Evolutionary conservation across 2,329 filamentous ascomycete species (phyloP), one percentile per base, ranked within the genome.

Genomic region (Hymenoscyphus repandus): DNA sequence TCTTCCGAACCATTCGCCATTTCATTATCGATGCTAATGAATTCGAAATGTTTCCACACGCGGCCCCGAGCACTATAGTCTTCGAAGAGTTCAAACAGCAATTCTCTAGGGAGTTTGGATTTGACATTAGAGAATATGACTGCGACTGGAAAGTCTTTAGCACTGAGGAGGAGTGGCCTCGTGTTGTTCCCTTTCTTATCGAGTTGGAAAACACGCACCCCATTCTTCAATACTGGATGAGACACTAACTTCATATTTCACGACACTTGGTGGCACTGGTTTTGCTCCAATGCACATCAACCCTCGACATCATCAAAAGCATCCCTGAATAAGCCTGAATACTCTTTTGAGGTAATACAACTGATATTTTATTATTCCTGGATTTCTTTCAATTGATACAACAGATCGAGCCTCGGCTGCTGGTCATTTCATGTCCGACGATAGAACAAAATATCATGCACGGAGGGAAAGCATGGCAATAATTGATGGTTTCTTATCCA

Each of bases 21-120:
- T 45, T 54, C 17, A 55, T 64, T 34, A 32, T 51, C 3, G 45
- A 61, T 17, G 15, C 44, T 2, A 41, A 47, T 6, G 30, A 45
- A 15, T 60, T 60, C 39, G 40, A 48, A 3, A 42, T 34, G 36
- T 52, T 50, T 18, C 47, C 50, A 11, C 52, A 53, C 3, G 47
- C 33, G 12, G 52, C 52, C n/a, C 36, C 47, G 13, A 42, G 45
- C 12, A 15, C 27, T 6, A 36, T 50, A 6, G 52, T 64, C 18
- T 31, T 55, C 2, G 18, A 27, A 13, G 60, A 62, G 40, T 63
- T 63, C 46, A 44, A 52, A 5, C 17, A 54, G 9, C 61, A 63
- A 45, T 63, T 61, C 40, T 33, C 38, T 13, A 54, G 50, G 4
- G 61, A 63, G 36, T 63, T 61, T 20, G 32, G 33, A n/a, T 60